Evolutionary conservation across 768 basidiomycete species (phyloP).

Genomic region (Naematelia encephala): DNA sequence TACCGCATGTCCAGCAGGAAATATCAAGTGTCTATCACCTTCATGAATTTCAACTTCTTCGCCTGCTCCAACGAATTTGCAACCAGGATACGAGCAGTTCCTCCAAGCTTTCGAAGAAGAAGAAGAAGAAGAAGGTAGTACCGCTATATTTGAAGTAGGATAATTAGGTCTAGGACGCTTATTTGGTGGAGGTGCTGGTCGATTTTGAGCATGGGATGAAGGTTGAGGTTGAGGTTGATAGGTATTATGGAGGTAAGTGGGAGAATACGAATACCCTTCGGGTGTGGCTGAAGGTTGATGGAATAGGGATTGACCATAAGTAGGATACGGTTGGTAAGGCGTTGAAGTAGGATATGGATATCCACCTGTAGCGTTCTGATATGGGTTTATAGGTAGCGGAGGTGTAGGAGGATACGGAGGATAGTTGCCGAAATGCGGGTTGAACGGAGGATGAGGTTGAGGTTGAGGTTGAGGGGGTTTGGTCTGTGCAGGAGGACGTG

Average conservation of each 20-base stretch:
- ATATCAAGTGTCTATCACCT: conserved; percentile 51
- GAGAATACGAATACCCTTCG: conserved; percentile 24
- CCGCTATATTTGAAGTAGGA: too few relatives aligned
- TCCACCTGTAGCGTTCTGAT: not conserved
- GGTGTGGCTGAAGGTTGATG: conserved; percentile 9
- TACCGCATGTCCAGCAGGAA: conserved; percentile 34
- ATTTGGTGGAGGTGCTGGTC: not conserved
- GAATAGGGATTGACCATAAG: conserved; percentile 24
- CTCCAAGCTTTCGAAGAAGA: conserved; percentile 27
- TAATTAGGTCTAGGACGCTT: conserved; percentile 4
- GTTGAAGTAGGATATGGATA: not conserved
- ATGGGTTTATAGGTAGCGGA: not conserved
- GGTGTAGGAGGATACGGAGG: not conserved
- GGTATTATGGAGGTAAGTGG: conserved; percentile 10
- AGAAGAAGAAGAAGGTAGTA: not conserved
- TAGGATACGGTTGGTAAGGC: conserved; percentile 4
- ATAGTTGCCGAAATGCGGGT: not conserved
- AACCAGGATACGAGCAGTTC: conserved; percentile 44
- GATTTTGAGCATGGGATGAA: not conserved
- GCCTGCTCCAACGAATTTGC: conserved; percentile 46
- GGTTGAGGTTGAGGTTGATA: not conserved
- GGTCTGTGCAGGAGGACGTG: too few relatives aligned
- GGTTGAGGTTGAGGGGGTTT: not conserved
- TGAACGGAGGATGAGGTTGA: not conserved
- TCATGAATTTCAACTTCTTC: conserved; percentile 49